phyloP scores from a whole-genome alignment of 768 basidiomycete genomes.

The Suillus occidentalis region DNA sequence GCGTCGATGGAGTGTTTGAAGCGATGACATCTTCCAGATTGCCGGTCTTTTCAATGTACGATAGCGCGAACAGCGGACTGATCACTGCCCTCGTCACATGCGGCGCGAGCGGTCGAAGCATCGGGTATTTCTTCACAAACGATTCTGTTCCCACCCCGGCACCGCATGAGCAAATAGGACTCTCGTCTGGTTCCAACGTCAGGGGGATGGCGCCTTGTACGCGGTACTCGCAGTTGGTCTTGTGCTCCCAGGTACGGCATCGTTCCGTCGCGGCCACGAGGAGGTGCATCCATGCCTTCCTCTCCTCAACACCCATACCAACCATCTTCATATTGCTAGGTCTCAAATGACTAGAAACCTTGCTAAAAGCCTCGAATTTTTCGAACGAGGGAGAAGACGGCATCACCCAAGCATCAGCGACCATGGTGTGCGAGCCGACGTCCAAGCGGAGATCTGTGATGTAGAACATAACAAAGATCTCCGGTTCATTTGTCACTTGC shows the following conservation, averaged over 20 bases:
- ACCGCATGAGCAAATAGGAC: constrained; percentile 56
- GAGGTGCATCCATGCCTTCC: constrained; percentile 49
- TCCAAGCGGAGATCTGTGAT: constrained; percentile 49
- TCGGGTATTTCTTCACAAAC: constrained; percentile 39
- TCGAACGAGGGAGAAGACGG: constrained; percentile 28
- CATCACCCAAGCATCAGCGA: constrained; percentile 51
- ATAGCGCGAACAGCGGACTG: constrained; percentile 51
- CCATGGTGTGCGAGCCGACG: constrained; percentile 46
- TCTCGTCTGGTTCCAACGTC: constrained; percentile 34
- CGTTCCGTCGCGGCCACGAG: constrained; percentile 53
- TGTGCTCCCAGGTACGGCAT: constrained; percentile 54
- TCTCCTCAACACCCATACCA: constrained; percentile 33
- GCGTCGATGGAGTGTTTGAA: neutral
- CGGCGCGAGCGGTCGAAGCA: constrained; percentile 32
- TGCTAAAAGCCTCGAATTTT: neutral
- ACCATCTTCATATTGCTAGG: constrained; percentile 13
- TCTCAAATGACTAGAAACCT: neutral
- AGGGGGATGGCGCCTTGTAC: constrained; percentile 38
- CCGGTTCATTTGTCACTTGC: constrained; percentile 6
- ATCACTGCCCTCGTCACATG: constrained; percentile 52
- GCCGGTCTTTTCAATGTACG: constrained; percentile 45
- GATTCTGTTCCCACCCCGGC: constrained; percentile 44
- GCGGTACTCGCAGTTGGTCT: constrained; percentile 47
- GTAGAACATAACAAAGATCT: constrained; percentile 44
- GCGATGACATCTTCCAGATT: neutral